Percentiles rank a stretch among this genome's conserved stretches.
These are phyloP conservation scores for Tylopilus vinaceipallidus DNA, from an alignment of 768 basidiomycete genomes.

Conservation along the genomic window DNA sequence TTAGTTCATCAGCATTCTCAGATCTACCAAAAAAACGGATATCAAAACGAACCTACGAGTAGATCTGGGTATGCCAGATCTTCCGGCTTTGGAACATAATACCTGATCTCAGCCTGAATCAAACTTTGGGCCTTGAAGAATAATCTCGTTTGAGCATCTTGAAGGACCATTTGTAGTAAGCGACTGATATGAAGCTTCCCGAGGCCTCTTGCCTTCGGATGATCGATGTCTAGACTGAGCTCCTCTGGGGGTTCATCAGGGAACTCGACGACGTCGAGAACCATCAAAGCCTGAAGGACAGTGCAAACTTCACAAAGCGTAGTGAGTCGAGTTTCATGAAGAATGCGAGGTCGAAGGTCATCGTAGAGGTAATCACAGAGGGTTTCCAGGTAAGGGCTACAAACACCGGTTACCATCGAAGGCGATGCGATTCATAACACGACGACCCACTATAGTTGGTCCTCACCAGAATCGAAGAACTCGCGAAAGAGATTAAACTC, in stretches of 20 bases:
- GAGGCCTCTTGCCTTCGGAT: conserved; percentile 39
- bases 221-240: conserved; percentile 41
- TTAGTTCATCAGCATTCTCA: conserved; percentile 4
- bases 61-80: conserved; percentile 89
- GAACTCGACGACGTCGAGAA: conserved; percentile 66
- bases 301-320: conserved; percentile 95
- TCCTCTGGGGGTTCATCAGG: conserved; percentile 29
- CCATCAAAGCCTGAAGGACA: conserved; percentile 93
- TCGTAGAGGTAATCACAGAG: conserved; percentile 95
- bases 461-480: conserved; percentile 87
- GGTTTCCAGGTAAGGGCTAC: conserved; percentile 85
- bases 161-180: conserved; percentile 84
- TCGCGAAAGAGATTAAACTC: conserved; percentile 84
- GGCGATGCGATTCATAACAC: not conserved
- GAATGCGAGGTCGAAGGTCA: conserved; percentile 90
- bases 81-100: conserved; percentile 71
- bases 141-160: conserved; percentile 93
- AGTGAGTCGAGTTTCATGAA: conserved; percentile 87
- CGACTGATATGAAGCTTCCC: conserved; percentile 74
- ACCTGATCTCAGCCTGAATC: conserved; percentile 83
- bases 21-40: not conserved
- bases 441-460: conserved; percentile 62
- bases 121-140: conserved; percentile 96
- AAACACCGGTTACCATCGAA: conserved; percentile 4
- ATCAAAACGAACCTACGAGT: conserved; percentile 54